Evolutionary conservation across 2,329 filamentous ascomycete genomes (phyloP), one percentile per base, ranked within the genome.

Genomic region (Fusarium acutatum): DNA sequence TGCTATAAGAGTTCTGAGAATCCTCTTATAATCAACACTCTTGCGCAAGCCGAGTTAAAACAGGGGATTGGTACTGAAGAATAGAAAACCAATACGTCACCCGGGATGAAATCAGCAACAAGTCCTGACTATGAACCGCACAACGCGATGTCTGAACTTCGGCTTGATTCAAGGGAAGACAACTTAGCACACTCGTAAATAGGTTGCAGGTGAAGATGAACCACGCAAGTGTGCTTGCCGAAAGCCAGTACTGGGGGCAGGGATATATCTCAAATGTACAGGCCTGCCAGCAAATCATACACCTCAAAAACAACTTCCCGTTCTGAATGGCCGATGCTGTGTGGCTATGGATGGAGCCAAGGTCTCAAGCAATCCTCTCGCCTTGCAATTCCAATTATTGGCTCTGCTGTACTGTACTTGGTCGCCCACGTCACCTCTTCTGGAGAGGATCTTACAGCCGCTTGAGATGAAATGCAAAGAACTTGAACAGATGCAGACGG

Each of bases 211-310:
- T 34, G 57, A 67, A 70, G 66, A 63, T 68, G 69, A 66, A 62
- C 60, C 72, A 62, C 60, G 67, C 38, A 64, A 72, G 67, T 72
- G 60, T 65, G 63, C 60, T 73, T 66, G 67, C 58, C 47, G 71
- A 66, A 50, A 72, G 58, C 41, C 53, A 65, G 37, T 63, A 66
- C 56, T 57, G 73, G 32, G 56, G 66, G 64, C 76, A 77, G 73
- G 76, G 76, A 60, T 67, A 76, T 66, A 60, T 53, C 60, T 50
- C 47, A 50, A 64, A 67, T 59, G 52, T 72, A 73, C 72, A 77
- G 74, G 62, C 63, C 63, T 63, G 40, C 60, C 50, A 68, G 65
- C 76, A 78, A 78, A 78, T 78, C 76, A 78, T 64, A 75, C 57
- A 73, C 52, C 59, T 63, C 46, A 75, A 61, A 64, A 50, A 49